Evolutionary conservation across 169 alveolate genomes (phyloP).

Genomic region (Cryptosporidium baileyi): DNA sequence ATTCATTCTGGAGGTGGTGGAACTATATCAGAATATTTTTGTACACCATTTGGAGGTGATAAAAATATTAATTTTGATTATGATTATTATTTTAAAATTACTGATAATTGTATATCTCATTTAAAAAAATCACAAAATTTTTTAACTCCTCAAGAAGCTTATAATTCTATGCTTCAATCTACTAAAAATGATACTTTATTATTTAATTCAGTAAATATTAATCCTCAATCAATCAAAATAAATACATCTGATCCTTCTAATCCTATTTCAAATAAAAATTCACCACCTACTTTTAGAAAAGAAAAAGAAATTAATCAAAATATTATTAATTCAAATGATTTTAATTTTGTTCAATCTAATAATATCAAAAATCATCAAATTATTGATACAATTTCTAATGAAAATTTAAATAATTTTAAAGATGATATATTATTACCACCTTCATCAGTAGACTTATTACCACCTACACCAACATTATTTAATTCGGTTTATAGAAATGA

Average conservation of each 20-base stretch:
- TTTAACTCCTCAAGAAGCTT: constrained; percentile 59
- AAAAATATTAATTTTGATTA: constrained; percentile 7
- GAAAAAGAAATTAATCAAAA: not conserved
- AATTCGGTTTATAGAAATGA: too few relatives aligned
- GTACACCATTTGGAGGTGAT: constrained; percentile 73
- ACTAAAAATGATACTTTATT: not conserved
- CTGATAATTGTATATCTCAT: constrained; percentile 18
- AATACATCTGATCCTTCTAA: not conserved
- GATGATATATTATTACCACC: not conserved
- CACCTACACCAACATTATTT: constrained; percentile 29
- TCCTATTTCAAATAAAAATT: not conserved
- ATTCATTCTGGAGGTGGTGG: constrained; percentile 83
- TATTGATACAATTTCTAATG: not conserved
- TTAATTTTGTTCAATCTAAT: not conserved
- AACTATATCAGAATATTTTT: constrained; percentile 76
- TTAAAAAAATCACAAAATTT: constrained; percentile 32
- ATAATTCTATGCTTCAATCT: constrained; percentile 26
- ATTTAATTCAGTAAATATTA: not conserved
- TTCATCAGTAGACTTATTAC: constrained; percentile 47
- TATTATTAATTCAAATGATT: not conserved
- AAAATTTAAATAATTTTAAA: not conserved
- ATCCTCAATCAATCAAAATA: not conserved
- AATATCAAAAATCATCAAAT: not conserved
- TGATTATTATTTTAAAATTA: constrained; percentile 18
- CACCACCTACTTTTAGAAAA: constrained; percentile 53